These are phyloP conservation scores for Solanum clarkiae DNA, from an alignment of 257 asterid genomes.

Conservation along the genomic window DNA sequence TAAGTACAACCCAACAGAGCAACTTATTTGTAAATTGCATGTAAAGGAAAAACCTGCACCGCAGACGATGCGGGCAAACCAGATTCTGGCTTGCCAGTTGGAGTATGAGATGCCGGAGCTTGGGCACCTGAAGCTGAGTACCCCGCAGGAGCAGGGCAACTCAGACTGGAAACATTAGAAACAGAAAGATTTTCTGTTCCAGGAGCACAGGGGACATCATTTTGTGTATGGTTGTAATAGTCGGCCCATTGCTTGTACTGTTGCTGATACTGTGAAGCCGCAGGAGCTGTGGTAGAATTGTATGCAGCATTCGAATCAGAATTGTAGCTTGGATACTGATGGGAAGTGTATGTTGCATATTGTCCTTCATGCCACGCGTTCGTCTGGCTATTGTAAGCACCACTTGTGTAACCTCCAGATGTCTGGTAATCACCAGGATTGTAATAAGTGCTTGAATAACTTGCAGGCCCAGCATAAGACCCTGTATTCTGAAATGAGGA, in stretches of 20 bases:
- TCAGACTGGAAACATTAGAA: constrained; percentile 41
- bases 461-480: constrained; percentile 97
- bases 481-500: constrained; percentile 99
- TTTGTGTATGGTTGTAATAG: constrained; percentile 76
- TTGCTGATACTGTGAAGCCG: constrained; percentile 59
- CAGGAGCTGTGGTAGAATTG: constrained; percentile 50
- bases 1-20: not conserved
- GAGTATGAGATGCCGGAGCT: constrained; percentile 42
- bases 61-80: constrained; percentile 38
- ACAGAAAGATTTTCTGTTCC: constrained; percentile 82
- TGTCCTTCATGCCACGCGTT: constrained; percentile 84
- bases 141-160: constrained; percentile 51
- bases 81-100: constrained; percentile 60
- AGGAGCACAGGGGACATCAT: constrained; percentile 98
- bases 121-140: constrained; percentile 48
- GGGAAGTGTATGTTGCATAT: constrained; percentile 51
- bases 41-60: constrained; percentile 52
- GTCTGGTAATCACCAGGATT: constrained; percentile 99
- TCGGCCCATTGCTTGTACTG: constrained; percentile 89
- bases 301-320: constrained; percentile 61
- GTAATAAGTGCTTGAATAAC: constrained; percentile 99
- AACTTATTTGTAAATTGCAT: not conserved
- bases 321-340: constrained; percentile 67
- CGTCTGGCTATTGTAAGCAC: constrained; percentile 56
- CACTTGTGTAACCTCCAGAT: constrained; percentile 87